Evolutionary conservation across 208 protist species (phyloP), one percentile per base, ranked within the genome.

Genomic region (Willaertia magna): DNA sequence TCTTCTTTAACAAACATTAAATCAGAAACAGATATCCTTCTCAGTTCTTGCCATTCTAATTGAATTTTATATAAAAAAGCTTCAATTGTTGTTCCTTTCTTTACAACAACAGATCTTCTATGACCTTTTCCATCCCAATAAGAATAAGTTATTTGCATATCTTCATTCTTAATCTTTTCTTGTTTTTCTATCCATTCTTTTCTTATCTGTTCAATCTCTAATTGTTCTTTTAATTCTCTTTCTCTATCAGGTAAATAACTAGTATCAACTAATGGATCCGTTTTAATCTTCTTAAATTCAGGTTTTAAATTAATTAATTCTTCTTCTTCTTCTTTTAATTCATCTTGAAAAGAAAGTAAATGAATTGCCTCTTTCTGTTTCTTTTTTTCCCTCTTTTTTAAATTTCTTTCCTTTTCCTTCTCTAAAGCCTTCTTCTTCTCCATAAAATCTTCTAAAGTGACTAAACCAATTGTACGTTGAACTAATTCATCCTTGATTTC

Each of bases 1-100:
- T 96, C 94, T 51, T 96, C 94, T 87, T 96, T 96, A 79, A 96
- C 90, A 87, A 94, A 96, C 87, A 96, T 86, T 55, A 96, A 84
- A 83, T 92, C 87, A 40, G 94, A 91, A 1, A 88, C 84, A 11
- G 85, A 78, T 14, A 92, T 85, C 39, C 84, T 78, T 39, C 89
- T 52, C 40, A 96, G 79, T 51, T 96, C 94, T 52, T 90, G 76
- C 75, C 94, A 94, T 52, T 94, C 91, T 39, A 87, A 43, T 40
- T 89, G 81, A 20, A 91, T 87, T 46, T 76, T 55, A 30, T 92
- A 86, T 16, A 96, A 87, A 85, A 96, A 96, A 46, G 90, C 61
- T 7, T 88, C 88, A 34, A 96, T 93, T 0, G 91, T 91, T 22
- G 88, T 89, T 46, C 94, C 94, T 83, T 95, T 96, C 26, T 84